Conservation (phyloP, 306 rosid species). For the Gastrolobium villosum region DNA sequence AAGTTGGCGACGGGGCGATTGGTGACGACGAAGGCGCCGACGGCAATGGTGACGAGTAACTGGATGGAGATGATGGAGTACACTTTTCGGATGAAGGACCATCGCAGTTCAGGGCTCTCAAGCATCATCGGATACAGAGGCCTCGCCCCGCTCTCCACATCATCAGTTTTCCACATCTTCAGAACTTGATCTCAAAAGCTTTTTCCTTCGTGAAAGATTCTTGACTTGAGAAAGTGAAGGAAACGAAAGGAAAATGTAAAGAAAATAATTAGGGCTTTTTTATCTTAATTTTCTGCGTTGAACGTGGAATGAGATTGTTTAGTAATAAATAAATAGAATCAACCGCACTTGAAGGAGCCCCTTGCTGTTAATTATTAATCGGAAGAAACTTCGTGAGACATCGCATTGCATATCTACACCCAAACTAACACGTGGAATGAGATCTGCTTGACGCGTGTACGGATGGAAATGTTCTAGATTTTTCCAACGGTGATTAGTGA, state of each 20-base stretch:
- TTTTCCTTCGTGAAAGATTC: background rate
- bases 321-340: background rate
- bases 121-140: slow-evolving; percentile 95
- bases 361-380: background rate
- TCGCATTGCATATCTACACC: background rate
- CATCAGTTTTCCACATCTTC: slow-evolving; percentile 69
- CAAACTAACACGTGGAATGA: background rate
- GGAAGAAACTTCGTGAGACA: slow-evolving; percentile 44
- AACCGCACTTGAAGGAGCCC: background rate
- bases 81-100: slow-evolving; percentile 94
- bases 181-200: background rate
- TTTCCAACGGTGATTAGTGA: background rate
- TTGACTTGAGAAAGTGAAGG: slow-evolving; percentile 14
- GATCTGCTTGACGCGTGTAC: background rate
- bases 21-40: slow-evolving; percentile 76
- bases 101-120: slow-evolving; percentile 88
- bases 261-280: background rate
- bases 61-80: slow-evolving; percentile 79
- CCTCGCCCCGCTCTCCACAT: slow-evolving; percentile 69
- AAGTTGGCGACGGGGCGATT: slow-evolving; percentile 69
- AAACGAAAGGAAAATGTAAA: background rate
- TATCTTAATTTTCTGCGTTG: background rate
- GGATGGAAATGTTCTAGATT: slow-evolving; percentile 9
- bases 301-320: background rate
- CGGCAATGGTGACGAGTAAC: slow-evolving; percentile 78